Evolutionary conservation across 225 moss, liverwort and hornwort genomes (phyloP).

Genomic region (Marchantia polymorpha): DNA sequence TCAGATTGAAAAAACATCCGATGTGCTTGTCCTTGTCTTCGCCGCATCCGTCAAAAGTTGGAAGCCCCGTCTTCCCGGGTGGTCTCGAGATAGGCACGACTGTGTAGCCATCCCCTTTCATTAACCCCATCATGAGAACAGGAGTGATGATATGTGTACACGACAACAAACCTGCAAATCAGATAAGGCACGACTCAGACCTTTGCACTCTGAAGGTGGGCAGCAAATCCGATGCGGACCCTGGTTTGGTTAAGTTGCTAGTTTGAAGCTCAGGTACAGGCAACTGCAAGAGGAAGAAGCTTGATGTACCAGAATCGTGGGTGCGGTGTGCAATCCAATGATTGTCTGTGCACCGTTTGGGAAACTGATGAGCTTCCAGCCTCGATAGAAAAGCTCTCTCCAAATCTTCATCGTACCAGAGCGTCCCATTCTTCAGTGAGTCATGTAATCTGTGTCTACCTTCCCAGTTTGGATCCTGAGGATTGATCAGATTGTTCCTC

Average conservation of each 20-base stretch:
- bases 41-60: constrained; percentile 41
- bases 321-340: constrained; percentile 39
- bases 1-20: constrained; percentile 38
- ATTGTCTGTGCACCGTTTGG: constrained; percentile 21
- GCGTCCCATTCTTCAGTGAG: constrained; percentile 1
- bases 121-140: constrained; percentile 30
- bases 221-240: too few relatives aligned
- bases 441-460: constrained; percentile 27
- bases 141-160: constrained; percentile 21
- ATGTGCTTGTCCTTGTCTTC: constrained; percentile 11
- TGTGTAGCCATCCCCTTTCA: constrained; percentile 29
- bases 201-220: too few relatives aligned
- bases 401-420: constrained; percentile 31
- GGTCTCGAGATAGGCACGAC: constrained; percentile 15
- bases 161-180: constrained; percentile 32
- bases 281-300: not conserved
- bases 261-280: not conserved
- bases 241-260: not conserved
- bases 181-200: not conserved
- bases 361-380: constrained; percentile 30
- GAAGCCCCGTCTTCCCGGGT: not conserved
- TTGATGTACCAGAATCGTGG: constrained; percentile 23
- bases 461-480: constrained; percentile 25
- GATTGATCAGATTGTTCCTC: not conserved
- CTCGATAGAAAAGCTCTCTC: constrained; percentile 27